Percentiles rank a stretch among this genome's conserved stretches.
Evolutionary conservation across 139 green algal species (phyloP).

Genomic region (Desmodesmus armatus): DNA sequence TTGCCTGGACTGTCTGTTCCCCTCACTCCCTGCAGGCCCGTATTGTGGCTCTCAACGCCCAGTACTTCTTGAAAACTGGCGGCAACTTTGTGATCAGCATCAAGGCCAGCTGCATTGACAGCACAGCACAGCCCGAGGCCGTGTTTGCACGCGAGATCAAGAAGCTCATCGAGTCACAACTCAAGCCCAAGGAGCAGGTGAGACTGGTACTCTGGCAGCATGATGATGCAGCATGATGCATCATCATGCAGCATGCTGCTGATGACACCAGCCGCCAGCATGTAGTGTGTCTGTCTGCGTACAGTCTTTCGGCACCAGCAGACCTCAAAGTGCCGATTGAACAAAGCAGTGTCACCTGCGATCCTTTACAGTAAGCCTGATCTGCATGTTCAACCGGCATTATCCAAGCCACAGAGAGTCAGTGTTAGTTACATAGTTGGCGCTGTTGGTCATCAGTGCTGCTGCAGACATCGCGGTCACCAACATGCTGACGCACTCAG

Average conservation of each 20-base stretch:
- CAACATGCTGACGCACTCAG: too few relatives aligned
- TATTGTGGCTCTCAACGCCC: conserved; percentile 98
- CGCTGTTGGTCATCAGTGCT: too few relatives aligned
- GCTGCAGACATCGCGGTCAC: too few relatives aligned
- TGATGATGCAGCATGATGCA: background rate
- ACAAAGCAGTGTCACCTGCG: too few relatives aligned
- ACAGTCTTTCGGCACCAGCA: too few relatives aligned
- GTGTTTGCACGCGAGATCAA: conserved; percentile 99
- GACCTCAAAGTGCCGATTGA: too few relatives aligned
- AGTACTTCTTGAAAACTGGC: conserved; percentile 98
- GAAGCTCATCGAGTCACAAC: conserved; percentile 97
- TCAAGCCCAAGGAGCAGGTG: conserved; percentile 98
- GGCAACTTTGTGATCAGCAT: conserved; percentile 99
- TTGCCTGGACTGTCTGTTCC: conserved; percentile 98
- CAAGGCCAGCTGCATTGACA: conserved; percentile 99
- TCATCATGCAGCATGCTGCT: background rate
- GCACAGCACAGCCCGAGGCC: conserved; percentile 95
- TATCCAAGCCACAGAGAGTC: too few relatives aligned
- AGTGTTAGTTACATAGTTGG: too few relatives aligned
- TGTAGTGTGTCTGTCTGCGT: too few relatives aligned
- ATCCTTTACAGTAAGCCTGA: too few relatives aligned
- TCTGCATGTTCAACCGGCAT: too few relatives aligned
- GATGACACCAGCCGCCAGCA: too few relatives aligned
- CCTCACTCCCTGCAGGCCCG: conserved; percentile 96
- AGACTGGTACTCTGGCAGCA: background rate